Evolutionary conservation across 2,329 filamentous ascomycete genomes (phyloP).

Genomic region (Boeremia exigua): DNA sequence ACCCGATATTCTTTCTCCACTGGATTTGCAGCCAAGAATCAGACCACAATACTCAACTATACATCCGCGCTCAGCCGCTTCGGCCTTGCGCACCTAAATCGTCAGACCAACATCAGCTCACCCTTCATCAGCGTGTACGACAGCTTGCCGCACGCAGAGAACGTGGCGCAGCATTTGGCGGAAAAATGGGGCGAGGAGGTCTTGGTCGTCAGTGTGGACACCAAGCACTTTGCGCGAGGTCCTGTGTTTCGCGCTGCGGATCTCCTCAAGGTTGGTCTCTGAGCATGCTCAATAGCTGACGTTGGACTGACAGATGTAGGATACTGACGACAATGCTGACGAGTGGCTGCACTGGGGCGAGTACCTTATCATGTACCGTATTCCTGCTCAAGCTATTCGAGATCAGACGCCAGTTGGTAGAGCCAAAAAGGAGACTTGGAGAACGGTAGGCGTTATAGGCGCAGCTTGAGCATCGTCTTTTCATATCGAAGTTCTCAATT

Average conservation of each 20-base stretch:
- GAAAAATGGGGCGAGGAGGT: constrained; percentile 30
- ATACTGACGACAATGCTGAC: constrained; percentile 9
- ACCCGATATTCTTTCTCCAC: constrained; percentile 39
- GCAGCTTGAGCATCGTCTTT: constrained; percentile 1
- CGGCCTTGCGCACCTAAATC: constrained; percentile 38
- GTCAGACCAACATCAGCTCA: constrained; percentile 42
- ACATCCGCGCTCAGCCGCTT: constrained; percentile 32
- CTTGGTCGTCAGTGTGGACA: constrained; percentile 39
- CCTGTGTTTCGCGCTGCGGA: constrained; percentile 43
- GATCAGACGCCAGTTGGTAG: constrained; percentile 35
- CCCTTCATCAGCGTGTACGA: constrained; percentile 46
- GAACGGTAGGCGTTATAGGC: constrained; percentile 30
- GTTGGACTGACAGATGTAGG: neutral
- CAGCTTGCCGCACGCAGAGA: constrained; percentile 33
- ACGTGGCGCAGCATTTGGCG: constrained; percentile 31
- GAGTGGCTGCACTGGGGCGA: constrained; percentile 42
- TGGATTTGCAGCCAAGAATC: constrained; percentile 45
- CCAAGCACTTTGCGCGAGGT: constrained; percentile 37
- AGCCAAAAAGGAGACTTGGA: constrained; percentile 25
- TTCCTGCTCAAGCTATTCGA: constrained; percentile 41
- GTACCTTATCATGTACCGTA: constrained; percentile 45
- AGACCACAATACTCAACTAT: constrained; percentile 42
- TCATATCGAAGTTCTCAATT: neutral
- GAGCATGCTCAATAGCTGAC: neutral
- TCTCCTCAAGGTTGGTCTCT: constrained; percentile 24